These are phyloP conservation scores for Sclerotinia spermophila DNA, from an alignment of 2,329 filamentous ascomycete genomes.

Conservation along the genomic window DNA sequence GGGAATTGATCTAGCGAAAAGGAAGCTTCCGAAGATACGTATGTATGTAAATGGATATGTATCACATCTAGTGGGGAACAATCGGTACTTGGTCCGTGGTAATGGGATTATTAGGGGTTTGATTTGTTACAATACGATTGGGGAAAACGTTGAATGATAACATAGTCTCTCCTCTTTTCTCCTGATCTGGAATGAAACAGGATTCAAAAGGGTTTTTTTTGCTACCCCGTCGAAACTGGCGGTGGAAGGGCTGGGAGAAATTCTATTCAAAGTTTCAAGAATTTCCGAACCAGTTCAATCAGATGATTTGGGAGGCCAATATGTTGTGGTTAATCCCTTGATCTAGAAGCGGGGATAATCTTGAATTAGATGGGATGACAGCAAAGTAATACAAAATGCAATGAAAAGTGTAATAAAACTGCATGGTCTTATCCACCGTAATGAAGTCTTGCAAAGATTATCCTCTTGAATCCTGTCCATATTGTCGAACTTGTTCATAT, in stretches of 20 bases:
- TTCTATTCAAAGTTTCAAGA: neutral
- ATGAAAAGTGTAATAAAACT: neutral
- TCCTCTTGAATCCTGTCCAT: neutral
- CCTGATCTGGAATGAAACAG: neutral
- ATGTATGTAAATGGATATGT: neutral
- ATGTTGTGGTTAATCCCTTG: neutral
- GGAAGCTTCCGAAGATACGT: neutral
- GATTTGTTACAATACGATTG: neutral
- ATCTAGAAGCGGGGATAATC: neutral
- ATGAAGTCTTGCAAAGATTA: neutral
- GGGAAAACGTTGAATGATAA: neutral
- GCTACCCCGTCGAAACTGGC: neutral
- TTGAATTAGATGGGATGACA: neutral
- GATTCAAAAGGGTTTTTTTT: neutral
- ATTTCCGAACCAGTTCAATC: neutral
- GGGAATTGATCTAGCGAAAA: neutral
- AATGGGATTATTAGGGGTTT: neutral
- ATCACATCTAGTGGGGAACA: neutral
- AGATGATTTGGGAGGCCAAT: neutral
- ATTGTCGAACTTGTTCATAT: neutral
- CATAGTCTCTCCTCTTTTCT: neutral
- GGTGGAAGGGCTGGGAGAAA: neutral
- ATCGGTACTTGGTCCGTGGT: conserved; percentile 6
- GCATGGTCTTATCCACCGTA: neutral
- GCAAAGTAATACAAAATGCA: neutral